A percentile compares a stretch with the other conserved stretches of the same genome.
These are phyloP conservation scores for Paraglomus occultum DNA, from an alignment of 192 early-diverging fungal genomes.

Conservation along the genomic window DNA sequence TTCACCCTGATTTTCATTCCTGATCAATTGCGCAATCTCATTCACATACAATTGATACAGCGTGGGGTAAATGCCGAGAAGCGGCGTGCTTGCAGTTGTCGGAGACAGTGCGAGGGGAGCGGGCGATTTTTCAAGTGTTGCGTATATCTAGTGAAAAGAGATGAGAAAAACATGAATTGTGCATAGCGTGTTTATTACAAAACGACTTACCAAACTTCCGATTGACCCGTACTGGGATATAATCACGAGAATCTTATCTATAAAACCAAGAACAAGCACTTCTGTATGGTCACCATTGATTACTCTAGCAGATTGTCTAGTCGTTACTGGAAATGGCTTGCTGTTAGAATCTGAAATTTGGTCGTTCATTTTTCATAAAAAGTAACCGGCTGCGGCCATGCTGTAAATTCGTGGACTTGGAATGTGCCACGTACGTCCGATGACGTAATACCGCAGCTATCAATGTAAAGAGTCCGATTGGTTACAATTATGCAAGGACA, in stretches of 20 bases:
- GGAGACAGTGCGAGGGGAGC: not conserved
- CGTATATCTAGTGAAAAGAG: slow-evolving; percentile 6
- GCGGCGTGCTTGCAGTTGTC: slow-evolving; percentile 17
- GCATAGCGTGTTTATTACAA: not conserved
- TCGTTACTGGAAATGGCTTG: slow-evolving; percentile 47
- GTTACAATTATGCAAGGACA: too few relatives aligned
- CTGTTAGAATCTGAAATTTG: not conserved
- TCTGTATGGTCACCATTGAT: slow-evolving; percentile 51
- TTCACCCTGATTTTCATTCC: slow-evolving; percentile 48
- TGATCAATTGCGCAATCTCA: slow-evolving; percentile 48
- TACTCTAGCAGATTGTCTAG: slow-evolving; percentile 41
- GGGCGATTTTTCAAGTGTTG: slow-evolving; percentile 4
- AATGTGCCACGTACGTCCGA: too few relatives aligned
- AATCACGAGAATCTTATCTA: slow-evolving; percentile 52
- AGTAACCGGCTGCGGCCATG: too few relatives aligned
- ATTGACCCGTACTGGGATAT: slow-evolving; percentile 54
- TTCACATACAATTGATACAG: slow-evolving; percentile 54
- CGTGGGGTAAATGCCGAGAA: slow-evolving; percentile 43
- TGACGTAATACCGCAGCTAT: too few relatives aligned
- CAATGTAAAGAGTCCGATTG: too few relatives aligned
- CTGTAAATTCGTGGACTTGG: too few relatives aligned
- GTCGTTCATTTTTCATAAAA: too few relatives aligned
- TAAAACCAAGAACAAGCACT: slow-evolving; percentile 45
- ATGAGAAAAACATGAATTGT: not conserved
- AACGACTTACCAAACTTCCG: slow-evolving; percentile 48